Base-by-base conservation (phyloP, 306 rosid species). In the Spatholobus suberectus region DNA sequence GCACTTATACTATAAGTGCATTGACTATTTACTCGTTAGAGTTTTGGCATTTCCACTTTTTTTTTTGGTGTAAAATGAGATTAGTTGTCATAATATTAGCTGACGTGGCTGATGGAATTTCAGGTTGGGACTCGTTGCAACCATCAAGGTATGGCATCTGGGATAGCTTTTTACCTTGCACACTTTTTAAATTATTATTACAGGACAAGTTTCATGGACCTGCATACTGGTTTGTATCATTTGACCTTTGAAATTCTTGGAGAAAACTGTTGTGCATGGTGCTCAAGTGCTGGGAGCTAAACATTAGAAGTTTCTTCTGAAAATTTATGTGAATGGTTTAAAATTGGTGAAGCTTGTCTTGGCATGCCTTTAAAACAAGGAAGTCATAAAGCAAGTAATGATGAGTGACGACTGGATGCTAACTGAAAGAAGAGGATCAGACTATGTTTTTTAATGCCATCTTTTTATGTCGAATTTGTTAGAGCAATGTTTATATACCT, bases 91-190 rank as follows among this genome's bases (percentile, higher is more conserved):
- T n/a, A n/a, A 9, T 26, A 17, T 61, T 72, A 0, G 66, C 90
- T 91, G 84, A 91, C 57, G 70, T 54, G 44, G 68, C 72, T 79
- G 61, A 57, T 88, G 67, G 2, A 82, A 74, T 92, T 89, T 84
- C 96, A 96, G 99, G 94, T 91, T 96, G 94, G 98, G 98, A 65
- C 99, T 96, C 37, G 98, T 93, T 82, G 94, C 97, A 20, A 95
- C 99, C 78, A 93, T 93, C 52, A 95, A 95, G 99, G 98, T 95
- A 93, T 40, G 75, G 46, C 67, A n/a, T 73, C 38, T 4, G 5
- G 38, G 5, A 62, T 41, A 8, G 15, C 20, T 35, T n/a, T 29
- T 62, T 43, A 9, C 18, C 3, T 41, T 14, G 14, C 4, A 1
- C 15, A 51, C 75, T 29, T 10, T 18, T 40, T 63, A 26, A 52